Base-by-base conservation (phyloP, 495 filamentous ascomycete genomes). In the Neurospora sublineolata region DNA sequence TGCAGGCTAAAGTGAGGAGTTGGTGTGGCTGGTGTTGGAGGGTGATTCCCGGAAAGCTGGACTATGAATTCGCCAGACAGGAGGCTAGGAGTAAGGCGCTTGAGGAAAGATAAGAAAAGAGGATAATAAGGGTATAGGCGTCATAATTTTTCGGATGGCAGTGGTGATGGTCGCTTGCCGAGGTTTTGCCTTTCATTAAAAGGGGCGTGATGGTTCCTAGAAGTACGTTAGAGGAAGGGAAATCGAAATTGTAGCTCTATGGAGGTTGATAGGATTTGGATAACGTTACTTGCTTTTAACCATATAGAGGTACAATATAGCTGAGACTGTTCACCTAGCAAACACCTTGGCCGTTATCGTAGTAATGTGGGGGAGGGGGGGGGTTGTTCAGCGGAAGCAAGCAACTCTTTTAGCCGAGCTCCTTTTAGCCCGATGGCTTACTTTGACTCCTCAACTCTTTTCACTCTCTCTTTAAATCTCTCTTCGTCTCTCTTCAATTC, bases 11-110 rank as follows among this genome's bases (percentile, higher is more conserved):
- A 78, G 85, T 80, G 75, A 82, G 84, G 80, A 93, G 86, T 81
- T 96, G 85, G 87, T 89, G 83, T 78, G 89, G 80, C 0, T 92
- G 89, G 89, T 92, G 89, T 72, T 82, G 83, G 78, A 78, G 89
- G 69, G 87, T 89, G 0, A 82, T 91, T 23, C 86, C 85, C 0
- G 79, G 80, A 5, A 71, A 76, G 68, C 77, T 74, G 70, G 83
- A 85, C 44, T 75, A 75, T 20, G 77, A 81, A 68, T 46, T 64
- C 3, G 75, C 74, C 16, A 70, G 68, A 41, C 68, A 73, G 68
- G 71, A 46, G 7, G 70, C 39, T 39, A 40, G 42, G 14, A 11
- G 27, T 39, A 68, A 69, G 44, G 37, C 18, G 67, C n/a, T 70
- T 69, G 46, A 38, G 70, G 73, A 70, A n/a, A 39, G 67, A 40